A percentile compares a stretch with the other conserved stretches of the same genome.
These are phyloP conservation scores for Metarhizium sp. DNA, from an alignment of 2,329 filamentous ascomycete species.

Conservation along the genomic window DNA sequence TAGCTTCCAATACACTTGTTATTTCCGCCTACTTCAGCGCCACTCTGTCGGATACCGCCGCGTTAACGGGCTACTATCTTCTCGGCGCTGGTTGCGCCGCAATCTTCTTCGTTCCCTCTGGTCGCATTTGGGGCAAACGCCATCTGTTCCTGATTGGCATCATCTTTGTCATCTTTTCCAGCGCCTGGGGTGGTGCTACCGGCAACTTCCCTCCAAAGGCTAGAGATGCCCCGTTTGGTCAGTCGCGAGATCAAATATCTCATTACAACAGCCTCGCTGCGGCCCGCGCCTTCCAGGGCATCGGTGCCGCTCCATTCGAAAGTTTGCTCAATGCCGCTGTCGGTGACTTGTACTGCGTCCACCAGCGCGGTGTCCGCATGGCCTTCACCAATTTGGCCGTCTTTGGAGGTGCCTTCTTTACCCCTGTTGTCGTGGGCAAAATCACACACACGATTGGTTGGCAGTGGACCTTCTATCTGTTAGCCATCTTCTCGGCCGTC, in stretches of 20 bases:
- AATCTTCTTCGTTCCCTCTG: slow-evolving; percentile 78
- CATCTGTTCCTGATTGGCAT: slow-evolving; percentile 78
- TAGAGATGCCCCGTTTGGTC: background rate
- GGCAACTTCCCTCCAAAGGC: slow-evolving; percentile 25
- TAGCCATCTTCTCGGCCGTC: slow-evolving; percentile 70
- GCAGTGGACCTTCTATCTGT: slow-evolving; percentile 81
- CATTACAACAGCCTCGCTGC: slow-evolving; percentile 66
- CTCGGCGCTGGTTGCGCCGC: slow-evolving; percentile 74
- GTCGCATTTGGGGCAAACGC: slow-evolving; percentile 85
- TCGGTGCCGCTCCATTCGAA: slow-evolving; percentile 83
- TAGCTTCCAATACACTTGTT: slow-evolving; percentile 80
- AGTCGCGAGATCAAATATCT: background rate
- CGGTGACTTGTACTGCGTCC: slow-evolving; percentile 85
- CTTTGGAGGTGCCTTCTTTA: slow-evolving; percentile 52
- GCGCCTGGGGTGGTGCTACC: slow-evolving; percentile 67
- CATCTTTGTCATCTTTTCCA: slow-evolving; percentile 62
- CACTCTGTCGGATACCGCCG: slow-evolving; percentile 65
- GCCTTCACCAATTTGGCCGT: slow-evolving; percentile 57
- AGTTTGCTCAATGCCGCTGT: slow-evolving; percentile 81
- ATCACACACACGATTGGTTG: slow-evolving; percentile 71
- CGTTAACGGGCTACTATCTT: slow-evolving; percentile 81
- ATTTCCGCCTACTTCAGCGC: slow-evolving; percentile 57
- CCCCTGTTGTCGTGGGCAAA: slow-evolving; percentile 83
- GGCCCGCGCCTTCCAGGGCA: slow-evolving; percentile 75
- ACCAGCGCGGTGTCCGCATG: slow-evolving; percentile 78